These are phyloP conservation scores for Parachlorella kessleri DNA, from an alignment of 139 green algal species.

Conservation along the genomic window DNA sequence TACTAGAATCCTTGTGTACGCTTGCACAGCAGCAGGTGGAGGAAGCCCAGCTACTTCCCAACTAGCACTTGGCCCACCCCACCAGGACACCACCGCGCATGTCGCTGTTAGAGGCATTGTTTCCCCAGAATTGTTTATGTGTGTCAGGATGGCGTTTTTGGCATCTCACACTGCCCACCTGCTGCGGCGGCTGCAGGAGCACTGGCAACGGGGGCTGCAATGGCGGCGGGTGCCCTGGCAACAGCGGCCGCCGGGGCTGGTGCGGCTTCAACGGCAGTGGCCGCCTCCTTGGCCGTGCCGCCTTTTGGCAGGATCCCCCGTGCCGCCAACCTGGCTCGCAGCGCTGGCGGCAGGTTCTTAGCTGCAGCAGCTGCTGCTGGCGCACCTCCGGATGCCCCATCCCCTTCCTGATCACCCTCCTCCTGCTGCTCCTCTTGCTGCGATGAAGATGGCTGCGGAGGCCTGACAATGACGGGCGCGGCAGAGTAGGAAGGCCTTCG, in stretches of 20 bases:
- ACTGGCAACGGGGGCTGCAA: too few species aligned
- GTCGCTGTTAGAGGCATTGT: too few species aligned
- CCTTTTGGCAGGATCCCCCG: slow-evolving; percentile 57
- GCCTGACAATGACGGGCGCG: background rate
- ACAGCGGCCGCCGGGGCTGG: slow-evolving; percentile 23
- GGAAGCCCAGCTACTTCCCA: too few species aligned
- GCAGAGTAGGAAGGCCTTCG: background rate
- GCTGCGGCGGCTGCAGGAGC: too few species aligned
- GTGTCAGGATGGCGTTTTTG: too few species aligned
- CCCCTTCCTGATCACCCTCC: background rate
- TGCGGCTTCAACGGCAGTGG: background rate
- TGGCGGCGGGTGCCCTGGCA: too few species aligned
- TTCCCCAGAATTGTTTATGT: too few species aligned
- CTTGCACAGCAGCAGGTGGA: too few species aligned
- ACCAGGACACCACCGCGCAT: too few species aligned
- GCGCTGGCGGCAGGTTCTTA: slow-evolving; percentile 59
- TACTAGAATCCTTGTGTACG: too few species aligned
- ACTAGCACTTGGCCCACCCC: too few species aligned
- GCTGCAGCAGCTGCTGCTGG: slow-evolving; percentile 19
- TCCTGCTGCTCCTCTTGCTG: slow-evolving; percentile 11
- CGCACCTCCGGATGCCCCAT: background rate
- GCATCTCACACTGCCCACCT: too few species aligned
- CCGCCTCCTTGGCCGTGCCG: background rate
- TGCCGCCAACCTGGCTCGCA: slow-evolving; percentile 54
- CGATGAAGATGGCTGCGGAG: background rate